Evolutionary conservation across 257 asterid genomes (phyloP), one percentile per base, ranked within the genome.

Genomic region (Ballota nigra): DNA sequence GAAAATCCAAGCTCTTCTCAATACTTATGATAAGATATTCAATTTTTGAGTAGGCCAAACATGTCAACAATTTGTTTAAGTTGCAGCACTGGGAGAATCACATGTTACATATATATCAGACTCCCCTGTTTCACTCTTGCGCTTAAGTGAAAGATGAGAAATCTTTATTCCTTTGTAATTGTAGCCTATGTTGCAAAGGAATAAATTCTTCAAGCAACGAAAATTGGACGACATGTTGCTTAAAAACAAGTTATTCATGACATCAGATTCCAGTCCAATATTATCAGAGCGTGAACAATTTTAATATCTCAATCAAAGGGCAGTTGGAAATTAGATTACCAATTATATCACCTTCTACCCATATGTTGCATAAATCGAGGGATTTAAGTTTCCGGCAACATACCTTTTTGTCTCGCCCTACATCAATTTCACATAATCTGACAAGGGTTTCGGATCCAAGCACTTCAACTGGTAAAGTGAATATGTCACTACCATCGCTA

Each of bases 271-370:
- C 6, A 0, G 12, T 2, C 49, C 15, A 41, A 10, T n/a, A n/a
- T n/a, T 11, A 41, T 6, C n/a, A 41, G 6, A 11, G 49, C 2
- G 1, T 41, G n/a, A n/a, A 1, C 51, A 62, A 34, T 62, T 16
- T 0, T 0, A 57, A 26, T 64, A 51, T 29, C 68, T 75, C 75
- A 33, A 78, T 74, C 66, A 63, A 43, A 6, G 79, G 74, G 70
- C 79, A 78, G 19, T 43, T 23, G 0, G 16, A 11, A 12, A 73
- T 1, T 16, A 73, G 56, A 41, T 40, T 38, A 31, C 51, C 1
- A 41, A 63, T 2, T 36, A 67, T 13, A 23, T 49, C 52, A 13
- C 47, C 72, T 18, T 1, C n/a, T 15, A 43, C 10, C 5, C 1
- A 6, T 6, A 63, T 45, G 0, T 1, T 22, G 1, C 1, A 0